These are phyloP conservation scores for Catenaria anguillulae DNA, from an alignment of 371 early-diverging fungal species.

Conservation along the genomic window DNA sequence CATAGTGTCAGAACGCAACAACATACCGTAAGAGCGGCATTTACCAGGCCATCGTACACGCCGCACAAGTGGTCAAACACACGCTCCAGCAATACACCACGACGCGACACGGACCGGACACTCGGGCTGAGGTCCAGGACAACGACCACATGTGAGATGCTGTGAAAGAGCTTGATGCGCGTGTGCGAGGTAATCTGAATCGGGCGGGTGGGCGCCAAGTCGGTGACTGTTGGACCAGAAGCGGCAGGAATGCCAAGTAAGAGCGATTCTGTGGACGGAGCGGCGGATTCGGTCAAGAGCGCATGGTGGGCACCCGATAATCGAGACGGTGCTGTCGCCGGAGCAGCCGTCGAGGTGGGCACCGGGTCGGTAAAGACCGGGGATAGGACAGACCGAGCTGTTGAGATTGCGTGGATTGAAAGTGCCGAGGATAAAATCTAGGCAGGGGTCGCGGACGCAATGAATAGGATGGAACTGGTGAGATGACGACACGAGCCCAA, in stretches of 20 bases:
- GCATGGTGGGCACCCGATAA: neutral
- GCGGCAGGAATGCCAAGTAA: neutral
- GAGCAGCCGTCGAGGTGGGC: no score
- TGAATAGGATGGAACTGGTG: no score
- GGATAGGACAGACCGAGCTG: no score
- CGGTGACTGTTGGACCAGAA: no score
- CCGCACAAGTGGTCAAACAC: neutral
- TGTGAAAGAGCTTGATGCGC: neutral
- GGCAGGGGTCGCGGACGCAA: no score
- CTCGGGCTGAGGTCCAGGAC: neutral
- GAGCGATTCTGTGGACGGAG: no score
- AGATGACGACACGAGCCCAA: no score
- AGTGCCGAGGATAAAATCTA: no score
- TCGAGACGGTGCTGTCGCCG: no score
- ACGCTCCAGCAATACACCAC: neutral
- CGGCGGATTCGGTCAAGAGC: neutral
- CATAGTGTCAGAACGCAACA: no score
- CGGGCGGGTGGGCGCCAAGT: neutral
- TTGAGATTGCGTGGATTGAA: no score
- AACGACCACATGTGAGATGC: neutral
- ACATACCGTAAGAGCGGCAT: neutral
- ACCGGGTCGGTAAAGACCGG: no score
- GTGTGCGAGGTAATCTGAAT: neutral
- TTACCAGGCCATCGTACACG: neutral
- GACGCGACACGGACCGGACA: neutral